Evolutionary conservation across 768 basidiomycete species (phyloP), one percentile per base, ranked within the genome.

Genomic region (Pisolithus marmoratus): DNA sequence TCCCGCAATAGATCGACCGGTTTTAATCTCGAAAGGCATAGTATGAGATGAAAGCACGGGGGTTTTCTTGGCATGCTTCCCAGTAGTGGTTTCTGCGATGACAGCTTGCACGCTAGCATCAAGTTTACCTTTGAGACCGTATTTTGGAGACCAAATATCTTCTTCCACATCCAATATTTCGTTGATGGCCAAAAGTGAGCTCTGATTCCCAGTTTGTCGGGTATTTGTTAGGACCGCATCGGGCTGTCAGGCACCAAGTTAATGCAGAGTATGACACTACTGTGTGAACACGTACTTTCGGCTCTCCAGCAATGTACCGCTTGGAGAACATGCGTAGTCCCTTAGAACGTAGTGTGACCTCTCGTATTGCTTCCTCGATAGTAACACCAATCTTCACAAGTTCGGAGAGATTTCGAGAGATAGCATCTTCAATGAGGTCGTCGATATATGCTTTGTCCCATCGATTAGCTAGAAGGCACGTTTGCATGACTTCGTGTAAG

Each of bases 71-170:
- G 20, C 23, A 17, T 43, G 2, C 9, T 58, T 57, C 34, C 65
- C 64, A 14, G 54, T 36, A 53, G 62, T 73, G 24, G 67, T 67
- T 48, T 84, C 82, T 7, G 76, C 67, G 41, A 93, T 76, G 29
- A 82, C 66, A 0, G 82, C 81, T 55, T 89, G 76, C 2, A 97
- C 82, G 2, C 87, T 92, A 2, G 89, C 95, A 59, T 99, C 96
- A 20, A 98, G 73, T 69, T 98, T 98, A 22, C 96, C 96, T 66
- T 94, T 95, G 34, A 99, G 74, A 1, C 96, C 96, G 60, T 90
- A 95, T 2, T 82, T 86, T 0, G 96, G 95, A 1, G 92, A 94
- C 88, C 91, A 96, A 57, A 99, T 95, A 58, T 97, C 94, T 64
- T 99, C 96, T 72, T 99, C 96, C 38, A 95, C 78, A 52, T 93